Evolutionary conservation across 257 asterid species (phyloP), one percentile per base, ranked within the genome.

Genomic region (Ilex asprella): DNA sequence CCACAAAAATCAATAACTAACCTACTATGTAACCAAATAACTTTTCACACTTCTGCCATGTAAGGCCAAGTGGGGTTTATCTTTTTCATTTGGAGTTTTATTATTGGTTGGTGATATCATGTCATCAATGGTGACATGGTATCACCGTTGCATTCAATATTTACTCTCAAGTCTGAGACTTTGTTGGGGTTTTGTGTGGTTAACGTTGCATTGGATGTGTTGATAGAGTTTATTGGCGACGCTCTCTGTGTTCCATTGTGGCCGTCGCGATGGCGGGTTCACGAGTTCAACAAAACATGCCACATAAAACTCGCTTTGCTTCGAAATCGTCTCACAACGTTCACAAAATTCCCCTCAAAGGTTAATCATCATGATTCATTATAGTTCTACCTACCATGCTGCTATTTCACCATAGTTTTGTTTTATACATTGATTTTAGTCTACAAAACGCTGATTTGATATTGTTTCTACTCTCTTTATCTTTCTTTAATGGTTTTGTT

Each of bases 311-410:
- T 70, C 81, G 96, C 39, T 88, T 83, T 30, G 87, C 97, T 67
- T 84, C 96, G 44, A 93, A 93, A 73, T 87, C 97, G 6, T 79
- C 95, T 35, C 92, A 94, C 63, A 89, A 93, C 59, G 76, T 76
- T 64, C 99, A 93, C 83, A 93, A 84, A 78, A 47, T 84, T 13
- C 78, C 99, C 31, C 55, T 81, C 0, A 70, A 82, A 83, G 97
- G 99, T 92, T 15, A 10, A 3, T 53, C 27, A 15, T 21, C 15
- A 53, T 53, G 3, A 14, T 53, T 53, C 57, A 15, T 7, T 15
- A 3, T n/a, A 5, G 10, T 15, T n/a, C 57, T 2, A 6, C 30
- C 5, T 31, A 53, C 30, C 41, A 7, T 53, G 21, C 55, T 61
- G 9, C 14, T 63, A 31, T 6, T 3, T 11, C 29, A 2, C 55